Percentiles rank a stretch among this genome's conserved stretches.
Conservation (phyloP, 306 rosid species). For the Fagus sylvatica region DNA sequence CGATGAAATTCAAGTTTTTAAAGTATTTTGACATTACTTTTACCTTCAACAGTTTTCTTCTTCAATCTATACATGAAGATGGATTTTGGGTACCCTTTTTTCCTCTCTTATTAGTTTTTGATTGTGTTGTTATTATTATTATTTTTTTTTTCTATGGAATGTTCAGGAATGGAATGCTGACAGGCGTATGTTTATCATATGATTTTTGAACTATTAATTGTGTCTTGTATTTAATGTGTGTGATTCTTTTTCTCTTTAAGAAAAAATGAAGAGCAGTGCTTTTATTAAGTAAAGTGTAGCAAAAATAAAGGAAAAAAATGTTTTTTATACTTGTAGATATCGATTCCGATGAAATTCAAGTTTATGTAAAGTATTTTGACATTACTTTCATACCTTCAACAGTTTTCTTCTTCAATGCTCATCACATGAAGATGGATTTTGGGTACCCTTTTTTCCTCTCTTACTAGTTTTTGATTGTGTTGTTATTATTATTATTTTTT, state of each 20-base stretch:
- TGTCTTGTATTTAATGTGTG: background rate
- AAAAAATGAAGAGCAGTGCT: background rate
- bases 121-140: too few relatives aligned
- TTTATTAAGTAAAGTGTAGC: conserved; percentile 43
- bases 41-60: conserved; percentile 82
- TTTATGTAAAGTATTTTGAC: conserved; percentile 77
- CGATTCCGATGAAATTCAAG: conserved; percentile 69
- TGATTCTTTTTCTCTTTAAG: background rate
- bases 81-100: conserved; percentile 66
- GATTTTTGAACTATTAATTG: background rate
- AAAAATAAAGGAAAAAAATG: too few relatives aligned
- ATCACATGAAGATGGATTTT: conserved; percentile 96
- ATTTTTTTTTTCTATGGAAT: too few relatives aligned
- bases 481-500: too few relatives aligned
- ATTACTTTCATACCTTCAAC: conserved; percentile 75
- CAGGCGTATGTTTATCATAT: too few relatives aligned
- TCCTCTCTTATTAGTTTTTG: too few relatives aligned
- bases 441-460: conserved; percentile 43
- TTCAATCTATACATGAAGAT: conserved; percentile 96
- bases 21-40: conserved; percentile 77
- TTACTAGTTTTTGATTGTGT: too few relatives aligned
- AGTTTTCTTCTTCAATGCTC: conserved; percentile 90
- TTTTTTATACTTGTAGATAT: conserved; percentile 71
- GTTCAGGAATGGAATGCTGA: too few relatives aligned
- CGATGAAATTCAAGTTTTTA: conserved; percentile 59